phyloP scores from a whole-genome alignment of 192 early-diverging fungal genomes.

The Coemansia interrupta region DNA sequence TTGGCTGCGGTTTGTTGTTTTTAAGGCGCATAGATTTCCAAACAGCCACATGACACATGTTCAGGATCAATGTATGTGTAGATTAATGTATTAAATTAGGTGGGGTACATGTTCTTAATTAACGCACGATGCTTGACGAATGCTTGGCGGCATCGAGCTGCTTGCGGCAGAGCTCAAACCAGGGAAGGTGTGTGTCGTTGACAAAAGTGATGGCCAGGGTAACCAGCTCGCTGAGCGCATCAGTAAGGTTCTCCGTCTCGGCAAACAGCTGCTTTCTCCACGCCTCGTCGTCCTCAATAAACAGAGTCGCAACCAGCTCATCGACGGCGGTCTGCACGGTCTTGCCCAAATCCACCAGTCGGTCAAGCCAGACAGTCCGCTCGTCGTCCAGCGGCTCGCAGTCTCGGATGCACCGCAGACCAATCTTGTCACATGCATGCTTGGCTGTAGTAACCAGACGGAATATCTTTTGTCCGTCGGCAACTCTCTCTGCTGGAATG shows the following conservation, averaged over 20 bases:
- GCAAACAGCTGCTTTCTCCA: conserved; percentile 18
- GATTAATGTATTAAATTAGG: not conserved
- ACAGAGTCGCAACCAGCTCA: conserved; percentile 32
- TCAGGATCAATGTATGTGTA: not conserved
- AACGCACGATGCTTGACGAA: conserved; percentile 21
- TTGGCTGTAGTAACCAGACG: conserved; percentile 27
- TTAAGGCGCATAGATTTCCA: not conserved
- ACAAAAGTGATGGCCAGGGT: conserved; percentile 51
- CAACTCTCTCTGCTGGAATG: conserved; percentile 29
- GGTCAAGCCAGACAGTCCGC: conserved; percentile 39
- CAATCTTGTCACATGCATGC: conserved; percentile 40
- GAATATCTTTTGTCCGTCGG: conserved; percentile 25
- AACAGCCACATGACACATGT: conserved; percentile 4
- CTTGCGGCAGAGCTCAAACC: conserved; percentile 44
- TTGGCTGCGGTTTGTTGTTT: not conserved
- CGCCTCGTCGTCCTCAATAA: conserved; percentile 17
- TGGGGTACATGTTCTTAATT: not conserved
- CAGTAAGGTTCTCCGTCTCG: conserved; percentile 18
- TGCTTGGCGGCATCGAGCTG: conserved; percentile 24
- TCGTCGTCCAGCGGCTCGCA: conserved; percentile 38
- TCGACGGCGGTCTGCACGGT: conserved; percentile 30
- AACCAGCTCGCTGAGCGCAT: conserved; percentile 16
- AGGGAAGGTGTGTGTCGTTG: conserved; percentile 42
- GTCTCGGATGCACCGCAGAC: conserved; percentile 45
- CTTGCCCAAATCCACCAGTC: conserved; percentile 41